Percentiles rank a stretch among this genome's conserved stretches.
These are phyloP conservation scores for Globisporangium nodosum DNA, from an alignment of 352 stramenopile species.

Conservation along the genomic window DNA sequence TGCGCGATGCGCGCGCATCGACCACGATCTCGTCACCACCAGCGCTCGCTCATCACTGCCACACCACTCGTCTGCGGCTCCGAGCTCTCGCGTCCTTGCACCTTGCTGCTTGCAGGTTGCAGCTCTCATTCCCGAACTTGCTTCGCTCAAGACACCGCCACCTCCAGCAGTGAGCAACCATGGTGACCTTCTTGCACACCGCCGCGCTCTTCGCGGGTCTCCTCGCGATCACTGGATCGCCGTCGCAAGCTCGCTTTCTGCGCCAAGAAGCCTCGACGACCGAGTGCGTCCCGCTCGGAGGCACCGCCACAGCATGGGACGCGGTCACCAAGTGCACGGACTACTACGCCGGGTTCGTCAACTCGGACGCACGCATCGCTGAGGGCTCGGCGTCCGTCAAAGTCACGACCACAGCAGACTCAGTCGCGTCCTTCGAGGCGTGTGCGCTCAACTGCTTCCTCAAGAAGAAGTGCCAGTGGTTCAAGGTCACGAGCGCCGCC, in stretches of 20 bases:
- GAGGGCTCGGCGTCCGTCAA: constrained; percentile 19
- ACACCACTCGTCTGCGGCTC: neutral
- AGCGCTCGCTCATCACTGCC: neutral
- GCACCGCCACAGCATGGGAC: constrained; percentile 19
- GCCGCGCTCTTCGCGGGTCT: neutral
- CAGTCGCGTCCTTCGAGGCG: constrained; percentile 15
- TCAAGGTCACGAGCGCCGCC: constrained; percentile 17
- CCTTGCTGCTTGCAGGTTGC: neutral
- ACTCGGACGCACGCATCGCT: constrained; percentile 18
- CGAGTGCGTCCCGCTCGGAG: constrained; percentile 9
- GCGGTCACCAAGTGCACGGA: constrained; percentile 20
- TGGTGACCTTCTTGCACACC: neutral
- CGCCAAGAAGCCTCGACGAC: neutral
- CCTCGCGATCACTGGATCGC: neutral
- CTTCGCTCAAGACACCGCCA: neutral
- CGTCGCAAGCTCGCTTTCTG: neutral
- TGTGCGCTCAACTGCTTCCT: constrained; percentile 25
- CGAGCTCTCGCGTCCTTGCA: neutral
- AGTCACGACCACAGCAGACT: constrained; percentile 4
- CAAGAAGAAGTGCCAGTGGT: constrained; percentile 28
- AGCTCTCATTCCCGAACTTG: neutral
- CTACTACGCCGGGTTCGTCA: constrained; percentile 24
- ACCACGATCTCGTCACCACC: neutral
- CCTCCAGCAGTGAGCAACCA: neutral
- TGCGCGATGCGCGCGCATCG: neutral